Evolutionary conservation across 768 basidiomycete species (phyloP).

Genomic region (Leucocoprinus leucothites): DNA sequence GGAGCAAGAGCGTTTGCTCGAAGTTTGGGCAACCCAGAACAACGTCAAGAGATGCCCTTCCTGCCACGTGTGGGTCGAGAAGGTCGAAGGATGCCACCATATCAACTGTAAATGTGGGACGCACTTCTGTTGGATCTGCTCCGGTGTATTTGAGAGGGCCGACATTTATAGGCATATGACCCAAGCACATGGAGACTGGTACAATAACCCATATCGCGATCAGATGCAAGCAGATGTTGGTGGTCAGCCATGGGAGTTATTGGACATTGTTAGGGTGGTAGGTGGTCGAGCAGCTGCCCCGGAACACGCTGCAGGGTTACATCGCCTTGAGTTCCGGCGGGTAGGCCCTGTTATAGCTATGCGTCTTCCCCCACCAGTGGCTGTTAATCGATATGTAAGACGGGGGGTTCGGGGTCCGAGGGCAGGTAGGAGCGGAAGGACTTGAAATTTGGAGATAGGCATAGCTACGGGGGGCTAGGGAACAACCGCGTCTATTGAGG

Average conservation of each 20-base stretch:
- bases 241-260: not conserved
- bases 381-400: no score
- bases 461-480: no score
- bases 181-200: slow-evolving; percentile 10
- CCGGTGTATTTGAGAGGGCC: slow-evolving; percentile 9
- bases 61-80: slow-evolving; percentile 44
- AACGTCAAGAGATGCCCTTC: slow-evolving; percentile 46
- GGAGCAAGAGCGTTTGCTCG: slow-evolving; percentile 39
- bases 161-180: slow-evolving; percentile 13
- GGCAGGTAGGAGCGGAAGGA: no score
- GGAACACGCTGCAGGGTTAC: slow-evolving; percentile 3
- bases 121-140: slow-evolving; percentile 28
- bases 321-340: not conserved
- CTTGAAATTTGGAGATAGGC: no score
- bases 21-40: slow-evolving; percentile 33
- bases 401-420: no score
- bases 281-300: slow-evolving; percentile 2
- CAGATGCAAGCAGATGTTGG: not conserved
- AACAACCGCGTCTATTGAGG: no score
- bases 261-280: slow-evolving; percentile 3
- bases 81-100: slow-evolving; percentile 54
- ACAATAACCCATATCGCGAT: not conserved
- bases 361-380: no score
- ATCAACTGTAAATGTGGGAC: slow-evolving; percentile 47
- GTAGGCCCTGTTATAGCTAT: no score